Percentiles rank a stretch among this genome's conserved stretches.
phyloP scores from a whole-genome alignment of 352 stramenopile genomes.

The Phytophthora hibernalis region DNA sequence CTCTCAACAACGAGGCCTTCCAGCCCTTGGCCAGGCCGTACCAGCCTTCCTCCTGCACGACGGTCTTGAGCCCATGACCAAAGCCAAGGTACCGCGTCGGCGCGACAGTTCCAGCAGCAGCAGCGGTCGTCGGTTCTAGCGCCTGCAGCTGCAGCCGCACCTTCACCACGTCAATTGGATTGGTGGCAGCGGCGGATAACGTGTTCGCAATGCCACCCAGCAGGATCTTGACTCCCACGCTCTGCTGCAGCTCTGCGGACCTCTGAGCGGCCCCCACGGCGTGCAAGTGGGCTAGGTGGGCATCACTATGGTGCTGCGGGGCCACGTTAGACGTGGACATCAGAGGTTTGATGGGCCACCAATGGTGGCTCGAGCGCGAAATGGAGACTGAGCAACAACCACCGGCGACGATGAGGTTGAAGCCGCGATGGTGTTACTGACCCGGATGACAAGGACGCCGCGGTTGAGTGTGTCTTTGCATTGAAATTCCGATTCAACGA shows the following conservation, averaged over 20 bases:
- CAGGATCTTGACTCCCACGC: slow-evolving; percentile 66
- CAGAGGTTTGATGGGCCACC: too few relatives aligned
- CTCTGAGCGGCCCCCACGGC: slow-evolving; percentile 36
- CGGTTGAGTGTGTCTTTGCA: neutral
- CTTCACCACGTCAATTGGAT: slow-evolving; percentile 78
- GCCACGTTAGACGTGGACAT: slow-evolving; percentile 44
- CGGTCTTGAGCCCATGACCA: slow-evolving; percentile 58
- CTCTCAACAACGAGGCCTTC: slow-evolving; percentile 66
- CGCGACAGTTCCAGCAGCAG: slow-evolving; percentile 42
- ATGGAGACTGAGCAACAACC: slow-evolving; percentile 27
- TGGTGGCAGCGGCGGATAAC: slow-evolving; percentile 54
- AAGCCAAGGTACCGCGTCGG: slow-evolving; percentile 67
- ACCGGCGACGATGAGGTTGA: neutral
- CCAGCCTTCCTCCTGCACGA: slow-evolving; percentile 66
- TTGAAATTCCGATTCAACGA: neutral
- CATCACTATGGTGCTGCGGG: slow-evolving; percentile 36
- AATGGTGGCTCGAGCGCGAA: slow-evolving; percentile 12
- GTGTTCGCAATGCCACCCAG: slow-evolving; percentile 72
- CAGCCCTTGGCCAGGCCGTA: slow-evolving; percentile 65
- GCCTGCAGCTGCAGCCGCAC: slow-evolving; percentile 71
- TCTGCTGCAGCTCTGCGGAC: slow-evolving; percentile 59
- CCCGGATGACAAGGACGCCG: slow-evolving; percentile 1
- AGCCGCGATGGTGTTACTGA: neutral
- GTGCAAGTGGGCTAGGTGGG: slow-evolving; percentile 36
- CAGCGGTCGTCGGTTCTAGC: slow-evolving; percentile 35